Conservation (phyloP, 2,329 filamentous ascomycete genomes). For the Colletotrichum siamense region DNA sequence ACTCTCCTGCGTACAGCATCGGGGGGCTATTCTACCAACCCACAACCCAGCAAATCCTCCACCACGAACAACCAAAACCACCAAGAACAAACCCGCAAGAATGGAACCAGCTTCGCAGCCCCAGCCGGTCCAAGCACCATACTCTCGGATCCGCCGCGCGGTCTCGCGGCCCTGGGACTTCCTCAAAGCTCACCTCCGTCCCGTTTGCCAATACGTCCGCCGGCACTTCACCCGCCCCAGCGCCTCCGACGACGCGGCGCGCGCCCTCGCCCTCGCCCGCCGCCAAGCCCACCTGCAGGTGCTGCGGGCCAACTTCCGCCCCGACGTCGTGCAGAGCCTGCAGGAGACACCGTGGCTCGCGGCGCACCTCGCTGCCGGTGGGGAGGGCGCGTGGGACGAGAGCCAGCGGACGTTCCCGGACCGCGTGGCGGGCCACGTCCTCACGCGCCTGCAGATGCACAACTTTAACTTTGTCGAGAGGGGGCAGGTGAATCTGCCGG, state of each 20-base stretch:
- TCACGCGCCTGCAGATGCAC: background rate
- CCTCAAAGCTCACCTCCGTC: background rate
- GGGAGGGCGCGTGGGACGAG: background rate
- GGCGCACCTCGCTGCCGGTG: background rate
- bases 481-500: background rate
- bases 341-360: background rate
- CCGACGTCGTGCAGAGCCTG: background rate
- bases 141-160: background rate
- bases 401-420: background rate
- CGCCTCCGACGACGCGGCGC: background rate
- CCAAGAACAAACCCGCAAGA: background rate
- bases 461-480: background rate
- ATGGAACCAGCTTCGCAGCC: background rate
- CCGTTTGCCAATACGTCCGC: background rate
- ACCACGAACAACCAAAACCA: background rate
- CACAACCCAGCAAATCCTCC: background rate
- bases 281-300: background rate
- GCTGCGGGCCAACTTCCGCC: background rate
- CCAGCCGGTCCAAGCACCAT: background rate
- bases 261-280: background rate
- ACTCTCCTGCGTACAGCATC: background rate
- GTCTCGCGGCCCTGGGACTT: background rate
- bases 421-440: background rate
- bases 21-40: background rate
- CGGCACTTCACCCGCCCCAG: background rate